Percentiles rank a stretch among this genome's conserved stretches.
Conservation (phyloP, 164 flowering plant genomes). For the Magnolia changhungtana region DNA sequence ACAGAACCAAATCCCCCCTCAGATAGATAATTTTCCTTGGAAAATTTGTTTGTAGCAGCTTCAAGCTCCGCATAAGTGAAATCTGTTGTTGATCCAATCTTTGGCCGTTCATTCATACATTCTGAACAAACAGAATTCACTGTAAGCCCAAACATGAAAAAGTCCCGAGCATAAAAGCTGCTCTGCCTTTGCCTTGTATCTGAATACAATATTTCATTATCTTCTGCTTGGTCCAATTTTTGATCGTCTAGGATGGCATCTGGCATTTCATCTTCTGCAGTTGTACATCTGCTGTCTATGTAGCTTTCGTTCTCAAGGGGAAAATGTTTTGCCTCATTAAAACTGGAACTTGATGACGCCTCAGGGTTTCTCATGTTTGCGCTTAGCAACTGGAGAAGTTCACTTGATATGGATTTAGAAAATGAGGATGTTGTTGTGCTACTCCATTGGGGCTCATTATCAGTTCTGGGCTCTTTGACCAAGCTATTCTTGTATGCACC, state of each 20-base stretch:
- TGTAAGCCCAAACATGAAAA: slow-evolving; percentile 12
- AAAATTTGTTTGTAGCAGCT: slow-evolving; percentile 49
- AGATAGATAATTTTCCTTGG: slow-evolving; percentile 36
- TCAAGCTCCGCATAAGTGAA: slow-evolving; percentile 45
- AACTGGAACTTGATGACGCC: slow-evolving; percentile 8
- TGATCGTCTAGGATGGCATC: slow-evolving; percentile 3
- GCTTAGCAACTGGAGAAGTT: slow-evolving; percentile 5
- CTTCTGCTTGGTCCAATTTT: slow-evolving; percentile 3
- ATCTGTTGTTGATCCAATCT: slow-evolving; percentile 31
- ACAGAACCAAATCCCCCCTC: slow-evolving; percentile 70
- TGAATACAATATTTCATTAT: slow-evolving; percentile 14
- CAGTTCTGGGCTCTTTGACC: slow-evolving; percentile 10
- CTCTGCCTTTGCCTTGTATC: slow-evolving; percentile 12
- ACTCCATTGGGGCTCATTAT: slow-evolving; percentile 12
- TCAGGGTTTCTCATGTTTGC: background rate
- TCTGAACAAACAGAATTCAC: slow-evolving; percentile 29
- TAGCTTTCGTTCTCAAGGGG: slow-evolving; percentile 10
- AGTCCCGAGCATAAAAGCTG: slow-evolving; percentile 10
- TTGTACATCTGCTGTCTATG: slow-evolving; percentile 9
- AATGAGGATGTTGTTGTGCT: background rate
- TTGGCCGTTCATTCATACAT: slow-evolving; percentile 48
- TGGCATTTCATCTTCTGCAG: slow-evolving; percentile 14
- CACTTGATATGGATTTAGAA: slow-evolving; percentile 22
- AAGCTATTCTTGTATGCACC: slow-evolving; percentile 7
- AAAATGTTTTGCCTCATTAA: slow-evolving; percentile 7